Conservation (phyloP, 1,139 yeast genomes). For the Candida glucosophila region DNA sequence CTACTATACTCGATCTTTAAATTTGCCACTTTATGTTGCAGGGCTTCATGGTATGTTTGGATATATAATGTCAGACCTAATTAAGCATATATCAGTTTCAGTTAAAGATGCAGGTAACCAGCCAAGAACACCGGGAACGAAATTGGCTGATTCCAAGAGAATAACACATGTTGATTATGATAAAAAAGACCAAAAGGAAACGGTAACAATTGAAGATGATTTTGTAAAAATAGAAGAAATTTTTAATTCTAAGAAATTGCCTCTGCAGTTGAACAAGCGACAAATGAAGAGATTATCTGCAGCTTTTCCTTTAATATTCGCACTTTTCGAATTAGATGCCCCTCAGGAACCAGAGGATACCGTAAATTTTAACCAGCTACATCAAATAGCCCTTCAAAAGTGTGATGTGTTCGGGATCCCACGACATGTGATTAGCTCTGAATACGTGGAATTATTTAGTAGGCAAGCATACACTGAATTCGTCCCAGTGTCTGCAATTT, state of each 20-base stretch:
- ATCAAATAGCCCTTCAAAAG: conserved; percentile 12
- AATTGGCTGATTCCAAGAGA: conserved; percentile 42
- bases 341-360: conserved; percentile 18
- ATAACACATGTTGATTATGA: conserved; percentile 36
- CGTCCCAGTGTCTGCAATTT: conserved; percentile 77
- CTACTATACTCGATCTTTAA: conserved; percentile 41
- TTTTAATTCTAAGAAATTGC: conserved; percentile 29
- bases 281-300: conserved; percentile 53
- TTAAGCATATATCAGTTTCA: conserved; percentile 45
- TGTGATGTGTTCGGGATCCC: conserved; percentile 30
- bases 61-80: conserved; percentile 69
- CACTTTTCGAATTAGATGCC: conserved; percentile 37
- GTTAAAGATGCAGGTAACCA: conserved; percentile 42
- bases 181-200: conserved; percentile 33
- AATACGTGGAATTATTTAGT: conserved; percentile 30
- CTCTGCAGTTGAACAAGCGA: conserved; percentile 40
- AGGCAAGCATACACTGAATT: conserved; percentile 60
- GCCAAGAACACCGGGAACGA: conserved; percentile 35
- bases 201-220: conserved; percentile 46
- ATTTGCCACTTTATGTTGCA: conserved; percentile 60
- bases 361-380: conserved; percentile 25
- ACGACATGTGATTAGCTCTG: conserved; percentile 24
- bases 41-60: conserved; percentile 80
- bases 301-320: conserved; percentile 53
- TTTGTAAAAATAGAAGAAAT: conserved; percentile 30